Evolutionary conservation across 768 basidiomycete genomes (phyloP), one percentile per base, ranked within the genome.

Genomic region (Trametes maxima): DNA sequence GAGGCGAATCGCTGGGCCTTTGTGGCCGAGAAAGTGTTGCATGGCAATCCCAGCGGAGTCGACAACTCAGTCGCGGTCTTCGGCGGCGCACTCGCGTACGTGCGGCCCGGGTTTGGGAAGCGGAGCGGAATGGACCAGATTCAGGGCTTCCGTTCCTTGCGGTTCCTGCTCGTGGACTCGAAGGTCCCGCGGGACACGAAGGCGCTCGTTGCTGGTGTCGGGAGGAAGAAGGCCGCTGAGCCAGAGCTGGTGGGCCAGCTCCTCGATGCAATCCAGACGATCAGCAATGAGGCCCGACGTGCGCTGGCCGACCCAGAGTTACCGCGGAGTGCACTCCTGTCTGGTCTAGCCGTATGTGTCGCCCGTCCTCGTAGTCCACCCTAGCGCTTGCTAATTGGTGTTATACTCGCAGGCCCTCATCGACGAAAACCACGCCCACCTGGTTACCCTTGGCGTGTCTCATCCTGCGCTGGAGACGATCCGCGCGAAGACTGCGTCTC

Each of bases 41-140:
- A 99, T 72, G 97, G 97, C 0, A 98, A 91, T 69, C 97, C 97
- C 2, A 96, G 94, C 68, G 97, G 97, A 10, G 91, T 99, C 22
- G 97, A 99, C 73, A 98, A 99, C 73, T 91, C 95, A 19, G 93
- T 98, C 37, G 83, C 92, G 16, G 90, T 94, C 0, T 91, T 88
- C 69, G 97, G 97, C 19, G 96, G 96, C 49, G 97, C 94, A 25
- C 79, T 98, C 65, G 85, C 88, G 19, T 99, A 96, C 76, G 92
- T 89, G 17, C 85, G 91, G 57, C 79, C 92, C 66, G 87, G 90
- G 60, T 92, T 89, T 64, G 85, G 82, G 52, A 86, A 79, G 76
- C 85, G 87, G 73, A 85, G 88, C 62, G 91, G 92, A 35, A 90
- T 98, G 88, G 88, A 93, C 72, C 75, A 80, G 5, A 87, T 97